Evolutionary conservation across 1,284 basidiomycete genomes (phyloP).

Genomic region (Stereum hirsutum): DNA sequence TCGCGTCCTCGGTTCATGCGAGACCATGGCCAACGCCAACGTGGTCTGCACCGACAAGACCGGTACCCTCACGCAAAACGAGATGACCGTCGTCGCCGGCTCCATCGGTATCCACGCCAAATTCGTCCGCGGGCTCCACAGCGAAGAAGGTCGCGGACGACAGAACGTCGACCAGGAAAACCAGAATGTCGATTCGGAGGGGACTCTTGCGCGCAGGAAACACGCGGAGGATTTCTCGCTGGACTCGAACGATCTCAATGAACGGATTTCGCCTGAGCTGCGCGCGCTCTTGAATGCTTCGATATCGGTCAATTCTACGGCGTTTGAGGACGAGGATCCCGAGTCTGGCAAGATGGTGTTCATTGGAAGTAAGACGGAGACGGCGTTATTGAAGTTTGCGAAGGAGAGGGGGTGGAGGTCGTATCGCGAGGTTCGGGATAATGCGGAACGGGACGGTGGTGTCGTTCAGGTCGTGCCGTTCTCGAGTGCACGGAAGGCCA

Average conservation of each 20-base stretch:
- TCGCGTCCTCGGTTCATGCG: constrained; percentile 91
- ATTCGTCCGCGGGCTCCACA: constrained; percentile 70
- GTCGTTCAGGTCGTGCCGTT: constrained; percentile 92
- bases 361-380: constrained; percentile 95
- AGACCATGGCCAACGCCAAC: constrained; percentile 97
- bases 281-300: constrained; percentile 74
- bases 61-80: constrained; percentile 88
- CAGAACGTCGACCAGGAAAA: constrained; percentile 61
- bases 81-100: constrained; percentile 94
- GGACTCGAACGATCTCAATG: constrained; percentile 67
- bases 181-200: constrained; percentile 24
- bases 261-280: constrained; percentile 54
- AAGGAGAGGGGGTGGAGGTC: constrained; percentile 78
- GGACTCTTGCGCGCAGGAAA: constrained; percentile 21
- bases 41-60: constrained; percentile 98
- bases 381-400: constrained; percentile 86
- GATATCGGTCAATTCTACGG: constrained; percentile 92
- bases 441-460: too few relatives aligned
- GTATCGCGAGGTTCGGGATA: constrained; percentile 64
- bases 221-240: constrained; percentile 74
- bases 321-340: constrained; percentile 79
- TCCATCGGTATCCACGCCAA: constrained; percentile 91
- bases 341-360: constrained; percentile 63
- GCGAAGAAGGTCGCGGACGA: constrained; percentile 66
- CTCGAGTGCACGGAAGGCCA: constrained; percentile 90